Conservation (phyloP, 2,329 filamentous ascomycete genomes). For the Sporothrix brunneoviolacea region DNA sequence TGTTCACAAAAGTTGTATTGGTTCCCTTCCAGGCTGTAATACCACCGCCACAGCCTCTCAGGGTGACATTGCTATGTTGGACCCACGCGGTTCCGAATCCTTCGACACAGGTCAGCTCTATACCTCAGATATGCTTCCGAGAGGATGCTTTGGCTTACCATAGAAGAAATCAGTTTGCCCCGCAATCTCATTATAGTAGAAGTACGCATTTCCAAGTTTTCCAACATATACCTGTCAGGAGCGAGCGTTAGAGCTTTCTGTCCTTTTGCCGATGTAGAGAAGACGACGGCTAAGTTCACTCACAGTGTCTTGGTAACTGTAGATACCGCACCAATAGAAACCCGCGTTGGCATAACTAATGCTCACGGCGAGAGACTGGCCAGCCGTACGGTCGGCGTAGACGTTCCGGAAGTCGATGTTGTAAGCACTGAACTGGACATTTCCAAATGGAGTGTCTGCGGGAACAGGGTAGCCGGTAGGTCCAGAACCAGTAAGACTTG, state of each 20-base stretch:
- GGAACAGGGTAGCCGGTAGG: slow-evolving; percentile 57
- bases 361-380: slow-evolving; percentile 54
- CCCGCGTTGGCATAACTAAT: slow-evolving; percentile 58
- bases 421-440: slow-evolving; percentile 56
- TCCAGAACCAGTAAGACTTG: slow-evolving; percentile 54
- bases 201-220: slow-evolving; percentile 60
- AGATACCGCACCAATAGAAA: slow-evolving; percentile 61
- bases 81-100: slow-evolving; percentile 59
- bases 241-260: no score
- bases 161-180: slow-evolving; percentile 57
- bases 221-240: slow-evolving; percentile 52
- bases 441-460: slow-evolving; percentile 55
- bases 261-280: no score
- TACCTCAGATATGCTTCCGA: no score
- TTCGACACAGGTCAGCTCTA: neutral
- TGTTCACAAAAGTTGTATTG: slow-evolving; percentile 4
- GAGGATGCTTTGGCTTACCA: neutral
- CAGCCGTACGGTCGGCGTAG: slow-evolving; percentile 36
- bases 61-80: slow-evolving; percentile 43
- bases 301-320: slow-evolving; percentile 62
- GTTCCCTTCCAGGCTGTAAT: slow-evolving; percentile 60
- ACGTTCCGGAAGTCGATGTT: slow-evolving; percentile 59
- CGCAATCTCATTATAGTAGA: slow-evolving; percentile 53
- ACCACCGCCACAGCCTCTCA: slow-evolving; percentile 58
- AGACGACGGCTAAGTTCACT: neutral